Evolutionary conservation across 495 filamentous ascomycete species (phyloP).

Genomic region (Talaromyces thailandensis): DNA sequence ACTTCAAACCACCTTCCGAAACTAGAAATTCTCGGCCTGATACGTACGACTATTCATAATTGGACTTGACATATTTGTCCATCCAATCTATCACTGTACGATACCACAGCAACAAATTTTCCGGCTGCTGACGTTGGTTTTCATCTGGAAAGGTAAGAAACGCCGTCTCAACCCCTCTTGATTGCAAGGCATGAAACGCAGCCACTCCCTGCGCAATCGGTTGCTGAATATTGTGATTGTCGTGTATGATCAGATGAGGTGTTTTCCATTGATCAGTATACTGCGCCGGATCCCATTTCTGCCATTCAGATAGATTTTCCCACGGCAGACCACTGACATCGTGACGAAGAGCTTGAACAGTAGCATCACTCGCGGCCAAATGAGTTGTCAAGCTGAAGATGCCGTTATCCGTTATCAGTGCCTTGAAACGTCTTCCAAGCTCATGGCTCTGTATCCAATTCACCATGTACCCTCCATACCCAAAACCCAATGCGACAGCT

Average conservation of each 20-base stretch:
- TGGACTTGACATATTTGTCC: not conserved
- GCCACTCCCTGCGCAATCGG: conserved; percentile 32
- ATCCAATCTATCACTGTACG: not conserved
- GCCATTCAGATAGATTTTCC: conserved; percentile 32
- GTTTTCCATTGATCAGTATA: conserved; percentile 26
- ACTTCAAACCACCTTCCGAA: not conserved
- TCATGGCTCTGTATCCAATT: conserved; percentile 50
- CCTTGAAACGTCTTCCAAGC: conserved; percentile 44
- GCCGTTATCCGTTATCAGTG: conserved; percentile 40
- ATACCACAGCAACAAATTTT: conserved; percentile 3
- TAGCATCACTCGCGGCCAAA: not conserved
- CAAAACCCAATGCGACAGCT: conserved; percentile 40
- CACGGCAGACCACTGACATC: conserved; percentile 38
- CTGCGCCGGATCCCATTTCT: conserved; percentile 32
- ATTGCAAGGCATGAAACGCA: conserved; percentile 41
- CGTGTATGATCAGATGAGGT: conserved; percentile 41
- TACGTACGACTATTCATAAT: not conserved
- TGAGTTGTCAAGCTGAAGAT: conserved; percentile 21
- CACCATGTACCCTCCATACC: conserved; percentile 47
- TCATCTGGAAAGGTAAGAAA: conserved; percentile 47
- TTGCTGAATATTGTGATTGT: conserved; percentile 33
- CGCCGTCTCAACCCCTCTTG: conserved; percentile 46
- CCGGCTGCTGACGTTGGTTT: conserved; percentile 10
- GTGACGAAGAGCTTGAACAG: not conserved
- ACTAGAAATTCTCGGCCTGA: not conserved